phyloP scores from a whole-genome alignment of 2,329 filamentous ascomycete species.

The Colletotrichum spaethianum region DNA sequence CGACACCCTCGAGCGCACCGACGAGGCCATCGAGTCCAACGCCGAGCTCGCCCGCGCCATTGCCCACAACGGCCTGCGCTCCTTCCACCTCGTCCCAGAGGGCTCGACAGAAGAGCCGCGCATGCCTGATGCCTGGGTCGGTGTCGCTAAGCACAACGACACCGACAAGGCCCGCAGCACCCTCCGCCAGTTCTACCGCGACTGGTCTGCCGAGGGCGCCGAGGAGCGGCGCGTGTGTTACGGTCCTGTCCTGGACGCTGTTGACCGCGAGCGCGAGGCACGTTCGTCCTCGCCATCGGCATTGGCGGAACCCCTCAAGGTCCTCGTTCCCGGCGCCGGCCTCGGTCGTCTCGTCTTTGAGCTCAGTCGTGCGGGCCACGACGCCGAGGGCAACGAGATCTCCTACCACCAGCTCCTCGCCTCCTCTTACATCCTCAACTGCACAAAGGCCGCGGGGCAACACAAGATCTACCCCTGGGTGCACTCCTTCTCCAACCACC shows the following conservation, averaged over 20 bases:
- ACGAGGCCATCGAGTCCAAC: conserved; percentile 91
- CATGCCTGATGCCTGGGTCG: conserved; percentile 76
- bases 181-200: conserved; percentile 92
- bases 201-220: conserved; percentile 88
- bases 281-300: conserved; percentile 23
- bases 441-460: conserved; percentile 69
- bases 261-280: conserved; percentile 59
- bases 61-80: conserved; percentile 75
- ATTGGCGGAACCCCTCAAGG: conserved; percentile 62
- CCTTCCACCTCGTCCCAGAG: conserved; percentile 70
- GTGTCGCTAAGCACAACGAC: conserved; percentile 79
- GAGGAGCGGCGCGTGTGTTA: conserved; percentile 84
- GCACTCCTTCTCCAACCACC: conserved; percentile 89
- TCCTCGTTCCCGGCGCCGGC: conserved; percentile 92
- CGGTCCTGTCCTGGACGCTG: conserved; percentile 76
- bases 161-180: conserved; percentile 94
- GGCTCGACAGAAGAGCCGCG: conserved; percentile 55
- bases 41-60: conserved; percentile 87
- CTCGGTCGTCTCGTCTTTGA: conserved; percentile 93
- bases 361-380: conserved; percentile 79
- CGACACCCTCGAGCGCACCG: conserved; percentile 82
- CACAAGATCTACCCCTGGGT: conserved; percentile 89
- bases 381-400: conserved; percentile 92
- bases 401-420: conserved; percentile 97
- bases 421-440: conserved; percentile 82